phyloP scores from a whole-genome alignment of 495 filamentous ascomycete species.

The Xylaria intraflava region DNA sequence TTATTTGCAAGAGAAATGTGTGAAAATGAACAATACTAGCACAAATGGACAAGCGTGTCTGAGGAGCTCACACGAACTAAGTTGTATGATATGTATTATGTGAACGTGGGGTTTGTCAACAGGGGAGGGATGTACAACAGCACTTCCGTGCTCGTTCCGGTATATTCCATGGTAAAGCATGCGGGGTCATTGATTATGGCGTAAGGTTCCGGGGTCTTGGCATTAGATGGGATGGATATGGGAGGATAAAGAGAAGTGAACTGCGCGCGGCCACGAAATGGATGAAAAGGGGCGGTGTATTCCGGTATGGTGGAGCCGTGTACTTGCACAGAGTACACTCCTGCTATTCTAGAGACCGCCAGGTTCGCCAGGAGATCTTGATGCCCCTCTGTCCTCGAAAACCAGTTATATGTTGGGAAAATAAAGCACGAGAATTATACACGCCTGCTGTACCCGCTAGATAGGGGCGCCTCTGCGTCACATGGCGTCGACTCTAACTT shows the following conservation, averaged over 20 bases:
- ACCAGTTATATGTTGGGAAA: too few species aligned
- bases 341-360: background rate
- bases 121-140: background rate
- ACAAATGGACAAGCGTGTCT: background rate
- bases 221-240: background rate
- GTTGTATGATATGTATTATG: conserved; percentile 14
- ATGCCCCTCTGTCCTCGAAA: background rate
- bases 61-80: background rate
- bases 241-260: background rate
- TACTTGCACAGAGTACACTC: too few species aligned
- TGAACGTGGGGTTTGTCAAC: background rate
- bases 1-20: background rate
- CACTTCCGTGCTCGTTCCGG: background rate
- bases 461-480: too few species aligned
- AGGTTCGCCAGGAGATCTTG: background rate
- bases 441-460: too few species aligned
- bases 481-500: too few species aligned
- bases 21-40: background rate
- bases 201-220: background rate
- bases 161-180: conserved; percentile 1
- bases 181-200: background rate
- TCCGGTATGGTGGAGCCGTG: too few species aligned
- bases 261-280: too few species aligned
- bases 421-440: too few species aligned
- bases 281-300: background rate